Conservation (phyloP, 306 rosid genomes). For the Clitoria ternatea region DNA sequence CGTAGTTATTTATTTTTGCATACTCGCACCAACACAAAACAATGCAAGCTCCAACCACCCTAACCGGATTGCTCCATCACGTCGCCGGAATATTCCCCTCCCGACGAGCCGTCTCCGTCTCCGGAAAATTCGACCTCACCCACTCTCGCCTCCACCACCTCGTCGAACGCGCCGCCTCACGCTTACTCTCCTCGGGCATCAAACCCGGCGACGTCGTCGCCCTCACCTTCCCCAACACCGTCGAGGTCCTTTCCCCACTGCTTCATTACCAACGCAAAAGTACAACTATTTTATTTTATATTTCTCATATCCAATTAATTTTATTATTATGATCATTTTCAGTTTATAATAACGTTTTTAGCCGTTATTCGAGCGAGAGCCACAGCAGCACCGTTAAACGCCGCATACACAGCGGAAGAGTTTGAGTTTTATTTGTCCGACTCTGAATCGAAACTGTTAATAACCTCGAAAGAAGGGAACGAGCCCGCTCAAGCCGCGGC, state of each 20-base stretch:
- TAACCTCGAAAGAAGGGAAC: neutral
- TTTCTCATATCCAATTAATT: neutral
- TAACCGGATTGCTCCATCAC: conserved; percentile 45
- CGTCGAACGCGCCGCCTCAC: conserved; percentile 53
- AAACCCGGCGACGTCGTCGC: conserved; percentile 56
- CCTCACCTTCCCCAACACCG: conserved; percentile 61
- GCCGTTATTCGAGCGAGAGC: conserved; percentile 6
- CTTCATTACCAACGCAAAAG: neutral
- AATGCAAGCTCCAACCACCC: conserved; percentile 41
- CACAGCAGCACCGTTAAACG: conserved; percentile 9
- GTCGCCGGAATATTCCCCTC: conserved; percentile 37
- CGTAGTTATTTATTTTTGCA: too few species aligned
- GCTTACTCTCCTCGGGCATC: conserved; percentile 46
- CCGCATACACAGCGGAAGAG: conserved; percentile 3
- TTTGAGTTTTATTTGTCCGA: conserved; percentile 2
- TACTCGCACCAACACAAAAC: neutral
- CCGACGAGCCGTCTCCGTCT: conserved; percentile 51
- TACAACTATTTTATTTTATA: neutral
- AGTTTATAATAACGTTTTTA: neutral
- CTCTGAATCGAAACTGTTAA: neutral
- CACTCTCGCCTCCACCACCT: conserved; percentile 45
- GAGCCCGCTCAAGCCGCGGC: conserved; percentile 1
- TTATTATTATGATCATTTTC: neutral
- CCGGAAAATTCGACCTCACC: conserved; percentile 49
- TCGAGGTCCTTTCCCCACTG: conserved; percentile 41